These are phyloP conservation scores for Pyricularia pennisetigena DNA, from an alignment of 2,329 filamentous ascomycete genomes.

Conservation along the genomic window DNA sequence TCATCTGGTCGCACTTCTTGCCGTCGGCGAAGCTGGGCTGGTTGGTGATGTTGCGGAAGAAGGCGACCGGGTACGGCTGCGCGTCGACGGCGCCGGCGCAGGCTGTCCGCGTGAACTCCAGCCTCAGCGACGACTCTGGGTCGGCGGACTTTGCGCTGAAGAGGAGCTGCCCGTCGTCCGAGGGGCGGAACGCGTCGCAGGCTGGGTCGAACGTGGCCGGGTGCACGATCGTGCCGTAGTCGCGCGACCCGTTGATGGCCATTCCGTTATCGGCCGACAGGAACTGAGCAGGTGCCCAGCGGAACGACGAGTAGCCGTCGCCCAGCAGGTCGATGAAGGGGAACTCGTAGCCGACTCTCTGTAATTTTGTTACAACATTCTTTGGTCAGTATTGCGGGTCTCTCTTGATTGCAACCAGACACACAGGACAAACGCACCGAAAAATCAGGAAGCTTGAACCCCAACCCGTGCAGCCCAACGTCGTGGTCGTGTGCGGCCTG, in stretches of 20 bases:
- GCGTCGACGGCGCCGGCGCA: conserved; percentile 7
- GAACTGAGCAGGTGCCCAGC: conserved; percentile 36
- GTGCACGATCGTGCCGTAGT: conserved; percentile 34
- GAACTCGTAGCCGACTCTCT: conserved; percentile 42
- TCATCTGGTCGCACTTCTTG: conserved; percentile 26
- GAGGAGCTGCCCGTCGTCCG: background rate
- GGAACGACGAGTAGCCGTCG: conserved; percentile 40
- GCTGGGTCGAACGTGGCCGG: conserved; percentile 32
- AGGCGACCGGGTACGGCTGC: conserved; percentile 24
- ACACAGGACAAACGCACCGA: conserved; percentile 23
- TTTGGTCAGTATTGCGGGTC: conserved; percentile 11
- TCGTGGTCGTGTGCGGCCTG: conserved; percentile 42
- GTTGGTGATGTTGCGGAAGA: conserved; percentile 42
- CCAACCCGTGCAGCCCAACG: conserved; percentile 28
- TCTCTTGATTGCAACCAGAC: background rate
- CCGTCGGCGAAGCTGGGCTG: conserved; percentile 44
- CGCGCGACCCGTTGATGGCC: conserved; percentile 31
- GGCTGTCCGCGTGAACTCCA: conserved; percentile 18
- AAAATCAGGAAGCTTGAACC: conserved; percentile 34
- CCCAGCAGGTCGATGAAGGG: conserved; percentile 43
- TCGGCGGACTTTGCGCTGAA: conserved; percentile 14
- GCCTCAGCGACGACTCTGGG: conserved; percentile 11
- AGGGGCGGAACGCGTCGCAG: conserved; percentile 34
- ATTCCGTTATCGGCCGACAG: conserved; percentile 30
- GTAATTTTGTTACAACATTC: background rate